Evolutionary conservation across 805 yeast genomes (phyloP).

Genomic region (Myxozyma udenii): DNA sequence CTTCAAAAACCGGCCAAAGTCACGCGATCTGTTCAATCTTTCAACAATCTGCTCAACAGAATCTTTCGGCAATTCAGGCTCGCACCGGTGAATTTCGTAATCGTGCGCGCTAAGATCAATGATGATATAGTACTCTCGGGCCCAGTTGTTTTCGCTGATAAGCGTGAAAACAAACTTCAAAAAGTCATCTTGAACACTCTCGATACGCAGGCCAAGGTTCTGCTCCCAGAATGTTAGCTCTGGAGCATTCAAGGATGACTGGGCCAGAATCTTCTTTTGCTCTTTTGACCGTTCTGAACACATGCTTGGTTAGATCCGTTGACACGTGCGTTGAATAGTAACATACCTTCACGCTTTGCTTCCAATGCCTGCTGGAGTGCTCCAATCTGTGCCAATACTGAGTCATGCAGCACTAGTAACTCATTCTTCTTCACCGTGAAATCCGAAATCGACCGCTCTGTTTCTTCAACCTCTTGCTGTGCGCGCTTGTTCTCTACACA

Average conservation of each 20-base stretch:
- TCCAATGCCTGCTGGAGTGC: constrained; percentile 39
- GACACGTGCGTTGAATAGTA: not conserved
- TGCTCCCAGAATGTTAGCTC: constrained; percentile 54
- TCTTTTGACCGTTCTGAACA: constrained; percentile 36
- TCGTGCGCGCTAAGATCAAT: constrained; percentile 47
- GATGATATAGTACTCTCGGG: constrained; percentile 45
- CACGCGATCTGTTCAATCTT: constrained; percentile 32
- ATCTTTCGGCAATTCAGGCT: constrained; percentile 42
- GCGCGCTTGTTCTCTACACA: constrained; percentile 28
- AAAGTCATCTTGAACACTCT: constrained; percentile 48
- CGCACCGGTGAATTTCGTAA: constrained; percentile 41
- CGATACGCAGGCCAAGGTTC: constrained; percentile 54
- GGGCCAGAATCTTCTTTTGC: constrained; percentile 40
- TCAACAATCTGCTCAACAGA: constrained; percentile 27
- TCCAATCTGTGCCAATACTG: constrained; percentile 34
- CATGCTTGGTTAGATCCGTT: not conserved
- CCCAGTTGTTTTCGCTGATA: constrained; percentile 46
- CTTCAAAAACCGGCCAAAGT: constrained; percentile 33
- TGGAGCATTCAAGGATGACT: constrained; percentile 49
- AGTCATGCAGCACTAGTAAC: constrained; percentile 26
- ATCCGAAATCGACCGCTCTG: constrained; percentile 32
- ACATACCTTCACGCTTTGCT: constrained; percentile 38
- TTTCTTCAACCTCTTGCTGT: constrained; percentile 33
- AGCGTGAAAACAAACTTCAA: constrained; percentile 51
- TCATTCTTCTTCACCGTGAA: constrained; percentile 33